phyloP scores from a whole-genome alignment of 306 rosid species.

The Carpinus viminea region DNA sequence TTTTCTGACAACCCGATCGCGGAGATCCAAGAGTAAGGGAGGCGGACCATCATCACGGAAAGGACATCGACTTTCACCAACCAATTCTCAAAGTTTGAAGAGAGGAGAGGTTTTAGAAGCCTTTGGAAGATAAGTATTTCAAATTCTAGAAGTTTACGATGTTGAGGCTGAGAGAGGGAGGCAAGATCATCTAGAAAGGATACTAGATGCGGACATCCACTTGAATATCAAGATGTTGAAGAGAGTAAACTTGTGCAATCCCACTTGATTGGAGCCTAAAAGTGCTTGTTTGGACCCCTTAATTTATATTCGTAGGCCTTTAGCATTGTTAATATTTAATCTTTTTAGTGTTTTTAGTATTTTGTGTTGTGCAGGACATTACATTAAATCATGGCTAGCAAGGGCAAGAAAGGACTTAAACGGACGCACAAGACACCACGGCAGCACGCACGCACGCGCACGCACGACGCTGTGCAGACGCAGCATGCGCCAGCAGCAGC shows the following conservation, averaged over 20 bases:
- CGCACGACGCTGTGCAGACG: no score
- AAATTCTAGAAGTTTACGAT: neutral
- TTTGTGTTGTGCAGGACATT: no score
- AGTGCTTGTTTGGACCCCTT: no score
- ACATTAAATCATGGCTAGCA: no score
- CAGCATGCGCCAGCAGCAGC: no score
- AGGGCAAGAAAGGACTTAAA: no score
- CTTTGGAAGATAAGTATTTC: neutral
- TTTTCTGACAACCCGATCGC: neutral
- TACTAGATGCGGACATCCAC: slow-evolving; percentile 1
- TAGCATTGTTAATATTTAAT: no score
- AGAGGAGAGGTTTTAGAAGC: slow-evolving; percentile 24
- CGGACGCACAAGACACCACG: no score
- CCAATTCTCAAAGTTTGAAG: neutral
- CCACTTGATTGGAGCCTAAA: no score
- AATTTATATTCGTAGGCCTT: no score
- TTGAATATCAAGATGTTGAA: neutral
- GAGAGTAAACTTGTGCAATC: slow-evolving; percentile 26
- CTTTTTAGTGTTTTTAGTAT: no score
- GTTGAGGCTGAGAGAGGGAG: neutral
- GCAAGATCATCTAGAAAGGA: slow-evolving; percentile 20
- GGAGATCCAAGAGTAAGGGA: neutral
- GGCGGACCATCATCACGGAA: slow-evolving; percentile 5
- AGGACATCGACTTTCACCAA: neutral
- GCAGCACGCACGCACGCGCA: no score